Conservation (phyloP, 352 stramenopile genomes). For the Pythium aquatile region DNA sequence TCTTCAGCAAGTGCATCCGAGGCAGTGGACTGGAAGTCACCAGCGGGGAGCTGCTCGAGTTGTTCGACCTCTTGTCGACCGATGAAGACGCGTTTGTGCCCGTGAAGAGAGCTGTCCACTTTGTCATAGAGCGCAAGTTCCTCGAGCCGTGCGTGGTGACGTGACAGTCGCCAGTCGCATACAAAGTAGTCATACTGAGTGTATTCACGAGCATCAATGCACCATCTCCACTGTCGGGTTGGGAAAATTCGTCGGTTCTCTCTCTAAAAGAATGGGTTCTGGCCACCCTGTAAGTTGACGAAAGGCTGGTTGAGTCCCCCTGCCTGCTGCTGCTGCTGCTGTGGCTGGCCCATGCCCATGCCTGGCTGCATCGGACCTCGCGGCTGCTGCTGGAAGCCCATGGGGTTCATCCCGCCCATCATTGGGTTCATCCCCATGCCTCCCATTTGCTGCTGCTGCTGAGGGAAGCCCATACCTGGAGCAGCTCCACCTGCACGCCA, state of each 20-base stretch:
- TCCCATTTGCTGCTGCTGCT: constrained; percentile 27
- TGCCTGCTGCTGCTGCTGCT: constrained; percentile 39
- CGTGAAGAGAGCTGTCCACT: constrained; percentile 29
- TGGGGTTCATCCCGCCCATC: constrained; percentile 49
- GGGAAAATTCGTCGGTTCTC: not conserved
- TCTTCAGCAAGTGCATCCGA: constrained; percentile 35
- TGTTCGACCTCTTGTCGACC: constrained; percentile 48
- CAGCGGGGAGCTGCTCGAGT: constrained; percentile 49
- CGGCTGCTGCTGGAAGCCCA: constrained; percentile 47
- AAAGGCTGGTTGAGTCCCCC: constrained; percentile 75
- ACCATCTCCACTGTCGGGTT: constrained; percentile 9
- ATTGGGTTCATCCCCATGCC: constrained; percentile 65
- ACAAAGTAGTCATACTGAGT: constrained; percentile 5
- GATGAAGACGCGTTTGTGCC: constrained; percentile 36
- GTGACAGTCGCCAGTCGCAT: not conserved
- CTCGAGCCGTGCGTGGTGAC: constrained; percentile 3
- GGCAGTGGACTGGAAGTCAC: constrained; percentile 49
- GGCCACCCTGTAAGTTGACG: constrained; percentile 53
- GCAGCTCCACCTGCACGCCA: constrained; percentile 27
- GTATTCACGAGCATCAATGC: constrained; percentile 3
- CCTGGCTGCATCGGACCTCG: constrained; percentile 47
- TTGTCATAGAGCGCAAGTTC: constrained; percentile 33
- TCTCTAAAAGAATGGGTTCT: constrained; percentile 51
- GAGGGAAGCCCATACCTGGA: constrained; percentile 49
- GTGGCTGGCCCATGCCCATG: constrained; percentile 40